Evolutionary conservation across 2,329 filamentous ascomycete species (phyloP).

Genomic region (Verticillium zaregamsianum): DNA sequence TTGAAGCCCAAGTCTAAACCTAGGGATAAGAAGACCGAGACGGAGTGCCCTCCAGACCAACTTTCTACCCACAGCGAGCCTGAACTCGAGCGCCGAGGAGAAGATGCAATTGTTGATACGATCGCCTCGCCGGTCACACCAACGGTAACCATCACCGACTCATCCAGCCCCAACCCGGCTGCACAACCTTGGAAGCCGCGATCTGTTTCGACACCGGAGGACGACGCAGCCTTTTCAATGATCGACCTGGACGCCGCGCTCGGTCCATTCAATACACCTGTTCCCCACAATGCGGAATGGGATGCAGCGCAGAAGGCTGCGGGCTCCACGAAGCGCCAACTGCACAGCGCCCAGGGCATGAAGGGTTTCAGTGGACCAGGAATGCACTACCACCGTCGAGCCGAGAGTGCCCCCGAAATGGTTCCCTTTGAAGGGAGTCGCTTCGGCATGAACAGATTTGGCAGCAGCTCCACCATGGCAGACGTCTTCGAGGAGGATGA

Average conservation of each 20-base stretch:
- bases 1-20: conserved; percentile 58
- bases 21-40: conserved; percentile 27
- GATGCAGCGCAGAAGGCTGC: conserved; percentile 60
- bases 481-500: conserved; percentile 87
- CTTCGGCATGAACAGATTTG: conserved; percentile 57
- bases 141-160: conserved; percentile 36
- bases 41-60: background rate
- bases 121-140: conserved; percentile 28
- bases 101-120: conserved; percentile 18
- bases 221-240: conserved; percentile 70
- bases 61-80: background rate
- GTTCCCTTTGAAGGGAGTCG: conserved; percentile 64
- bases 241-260: conserved; percentile 94
- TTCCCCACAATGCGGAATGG: conserved; percentile 59
- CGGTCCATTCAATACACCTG: conserved; percentile 83
- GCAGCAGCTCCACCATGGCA: conserved; percentile 70
- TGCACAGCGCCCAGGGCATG: conserved; percentile 74
- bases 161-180: conserved; percentile 21
- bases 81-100: conserved; percentile 17
- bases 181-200: conserved; percentile 30
- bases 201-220: conserved; percentile 36
- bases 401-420: conserved; percentile 77
- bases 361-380: conserved; percentile 65
- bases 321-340: conserved; percentile 56
- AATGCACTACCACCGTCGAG: conserved; percentile 72